Evolutionary conservation across 176 grass and related monocot species (phyloP).

Genomic region (Puya raimondii): DNA sequence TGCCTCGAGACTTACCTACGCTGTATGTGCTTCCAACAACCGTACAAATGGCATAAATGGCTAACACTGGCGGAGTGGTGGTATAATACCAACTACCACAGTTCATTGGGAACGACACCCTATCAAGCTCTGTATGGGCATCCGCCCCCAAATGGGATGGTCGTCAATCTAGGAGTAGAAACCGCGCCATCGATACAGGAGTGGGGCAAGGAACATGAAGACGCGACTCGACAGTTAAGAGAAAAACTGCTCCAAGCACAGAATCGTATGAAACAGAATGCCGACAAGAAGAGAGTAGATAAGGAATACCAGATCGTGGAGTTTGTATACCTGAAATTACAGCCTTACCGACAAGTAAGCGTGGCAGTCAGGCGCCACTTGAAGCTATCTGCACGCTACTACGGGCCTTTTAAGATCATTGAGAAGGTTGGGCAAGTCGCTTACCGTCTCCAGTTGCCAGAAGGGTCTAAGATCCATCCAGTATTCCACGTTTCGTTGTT

Average conservation of each 20-base stretch:
- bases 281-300: background rate
- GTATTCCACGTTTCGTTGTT: too few relatives aligned
- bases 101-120: rapidly evolving
- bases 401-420: background rate
- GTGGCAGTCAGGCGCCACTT: background rate
- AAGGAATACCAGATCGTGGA: background rate
- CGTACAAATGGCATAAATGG: background rate
- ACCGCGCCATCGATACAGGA: background rate
- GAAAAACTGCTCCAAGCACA: background rate
- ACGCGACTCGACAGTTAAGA: background rate
- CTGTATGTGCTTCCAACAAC: background rate
- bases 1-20: slow-evolving; percentile 6
- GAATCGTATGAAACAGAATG: background rate
- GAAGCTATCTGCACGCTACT: background rate
- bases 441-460: background rate
- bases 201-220: background rate
- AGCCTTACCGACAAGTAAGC: background rate
- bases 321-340: background rate
- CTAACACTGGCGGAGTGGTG: background rate
- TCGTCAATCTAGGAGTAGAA: background rate
- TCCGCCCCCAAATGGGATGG: background rate
- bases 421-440: background rate
- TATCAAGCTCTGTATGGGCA: background rate
- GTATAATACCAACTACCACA: background rate
- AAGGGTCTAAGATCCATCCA: background rate